Percentiles rank a stretch among this genome's conserved stretches.
These are phyloP conservation scores for Pseudogymnoascus sp. DNA, from an alignment of 2,329 filamentous ascomycete species.

Conservation along the genomic window DNA sequence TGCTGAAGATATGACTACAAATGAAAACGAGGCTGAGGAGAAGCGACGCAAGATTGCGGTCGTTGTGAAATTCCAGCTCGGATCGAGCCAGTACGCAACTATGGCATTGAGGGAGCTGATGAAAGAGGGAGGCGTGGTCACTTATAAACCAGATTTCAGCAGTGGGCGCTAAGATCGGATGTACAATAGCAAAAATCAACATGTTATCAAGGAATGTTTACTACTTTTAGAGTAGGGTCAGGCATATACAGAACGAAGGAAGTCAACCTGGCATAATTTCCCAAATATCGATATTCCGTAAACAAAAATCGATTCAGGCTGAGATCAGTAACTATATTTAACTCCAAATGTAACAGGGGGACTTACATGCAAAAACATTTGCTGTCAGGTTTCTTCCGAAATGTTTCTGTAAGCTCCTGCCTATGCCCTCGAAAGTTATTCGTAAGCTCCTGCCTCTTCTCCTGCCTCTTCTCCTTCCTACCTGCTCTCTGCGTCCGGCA, in stretches of 20 bases:
- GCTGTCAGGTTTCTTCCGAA: background rate
- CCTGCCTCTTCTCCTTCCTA: too few species aligned
- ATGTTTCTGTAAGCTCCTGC: background rate
- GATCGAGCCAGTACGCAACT: constrained; percentile 74
- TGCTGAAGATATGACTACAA: background rate
- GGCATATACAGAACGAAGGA: background rate
- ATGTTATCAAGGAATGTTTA: background rate
- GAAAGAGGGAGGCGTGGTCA: constrained; percentile 54
- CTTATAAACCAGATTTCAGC: constrained; percentile 55
- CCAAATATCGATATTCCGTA: background rate
- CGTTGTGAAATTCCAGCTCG: constrained; percentile 66
- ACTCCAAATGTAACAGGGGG: background rate
- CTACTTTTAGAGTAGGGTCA: background rate
- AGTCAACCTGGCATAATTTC: background rate
- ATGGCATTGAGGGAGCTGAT: constrained; percentile 75
- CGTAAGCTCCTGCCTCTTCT: too few species aligned
- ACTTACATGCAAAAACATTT: background rate
- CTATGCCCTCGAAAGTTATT: background rate
- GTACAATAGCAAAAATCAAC: background rate
- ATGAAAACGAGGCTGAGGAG: background rate
- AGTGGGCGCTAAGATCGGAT: constrained; percentile 16
- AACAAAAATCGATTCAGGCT: background rate
- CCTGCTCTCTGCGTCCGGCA: background rate
- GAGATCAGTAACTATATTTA: background rate
- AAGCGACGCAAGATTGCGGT: constrained; percentile 50